Conservation (phyloP, 495 filamentous ascomycete genomes). For the Podospora didyma region DNA sequence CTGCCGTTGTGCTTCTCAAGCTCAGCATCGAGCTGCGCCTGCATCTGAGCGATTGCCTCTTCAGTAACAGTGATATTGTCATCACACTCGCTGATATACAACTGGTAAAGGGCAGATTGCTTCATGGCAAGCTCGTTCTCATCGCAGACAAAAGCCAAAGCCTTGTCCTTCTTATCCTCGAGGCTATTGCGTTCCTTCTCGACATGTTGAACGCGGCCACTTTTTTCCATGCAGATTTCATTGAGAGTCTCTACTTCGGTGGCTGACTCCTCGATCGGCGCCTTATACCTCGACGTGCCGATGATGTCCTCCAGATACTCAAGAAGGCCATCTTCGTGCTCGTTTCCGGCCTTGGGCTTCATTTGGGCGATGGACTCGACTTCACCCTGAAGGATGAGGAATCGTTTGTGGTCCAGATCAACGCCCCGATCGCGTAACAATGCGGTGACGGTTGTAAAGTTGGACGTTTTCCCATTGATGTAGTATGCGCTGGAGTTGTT, state of each 20-base stretch:
- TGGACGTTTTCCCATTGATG: slow-evolving; percentile 83
- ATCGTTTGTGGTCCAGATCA: slow-evolving; percentile 96
- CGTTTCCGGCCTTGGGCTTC: slow-evolving; percentile 91
- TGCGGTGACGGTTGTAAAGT: slow-evolving; percentile 84
- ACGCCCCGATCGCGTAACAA: slow-evolving; percentile 86
- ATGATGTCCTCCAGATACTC: slow-evolving; percentile 99
- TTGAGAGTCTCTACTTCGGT: slow-evolving; percentile 86
- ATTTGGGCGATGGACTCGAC: slow-evolving; percentile 99
- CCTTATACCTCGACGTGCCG: slow-evolving; percentile 95
- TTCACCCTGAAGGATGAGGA: slow-evolving; percentile 94
- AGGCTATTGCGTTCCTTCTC: slow-evolving; percentile 92
- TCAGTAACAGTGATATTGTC: slow-evolving; percentile 88
- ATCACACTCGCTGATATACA: slow-evolving; percentile 80
- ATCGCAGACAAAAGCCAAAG: slow-evolving; percentile 78
- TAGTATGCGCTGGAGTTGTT: slow-evolving; percentile 98
- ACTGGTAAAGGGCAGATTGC: slow-evolving; percentile 84
- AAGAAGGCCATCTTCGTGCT: slow-evolving; percentile 92
- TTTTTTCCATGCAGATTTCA: slow-evolving; percentile 92
- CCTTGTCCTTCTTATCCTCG: slow-evolving; percentile 95
- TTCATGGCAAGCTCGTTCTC: slow-evolving; percentile 91
- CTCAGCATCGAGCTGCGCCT: slow-evolving; percentile 80
- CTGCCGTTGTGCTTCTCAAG: slow-evolving; percentile 88
- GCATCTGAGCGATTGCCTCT: slow-evolving; percentile 85
- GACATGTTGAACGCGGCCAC: slow-evolving; percentile 88
- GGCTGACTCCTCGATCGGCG: slow-evolving; percentile 90